Conservation (phyloP, 2,329 filamentous ascomycete species). For the Fusarium kyushuense region DNA sequence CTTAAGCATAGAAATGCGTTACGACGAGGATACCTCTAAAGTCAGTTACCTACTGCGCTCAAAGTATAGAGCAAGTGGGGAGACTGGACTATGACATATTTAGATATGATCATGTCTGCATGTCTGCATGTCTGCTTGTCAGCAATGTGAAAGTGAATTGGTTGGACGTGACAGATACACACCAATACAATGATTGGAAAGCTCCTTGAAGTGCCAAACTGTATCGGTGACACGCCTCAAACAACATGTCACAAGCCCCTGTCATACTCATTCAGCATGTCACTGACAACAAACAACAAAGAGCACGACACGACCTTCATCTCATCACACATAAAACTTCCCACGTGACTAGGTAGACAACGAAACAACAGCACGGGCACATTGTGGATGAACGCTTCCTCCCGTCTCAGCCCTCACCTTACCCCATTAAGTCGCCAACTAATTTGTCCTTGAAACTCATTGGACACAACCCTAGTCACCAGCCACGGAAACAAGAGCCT, state of each 20-base stretch:
- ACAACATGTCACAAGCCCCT: background rate
- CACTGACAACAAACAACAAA: background rate
- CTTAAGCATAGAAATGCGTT: too few relatives aligned
- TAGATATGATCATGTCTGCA: too few relatives aligned
- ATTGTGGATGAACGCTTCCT: constrained; percentile 35
- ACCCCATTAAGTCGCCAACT: constrained; percentile 5
- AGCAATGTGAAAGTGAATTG: background rate
- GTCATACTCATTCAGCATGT: background rate
- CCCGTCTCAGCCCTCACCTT: constrained; percentile 21
- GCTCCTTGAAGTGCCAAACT: background rate
- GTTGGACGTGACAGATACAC: background rate
- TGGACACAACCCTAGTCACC: constrained; percentile 36
- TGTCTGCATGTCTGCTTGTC: too few relatives aligned
- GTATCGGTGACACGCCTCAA: background rate
- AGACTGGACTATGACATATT: too few relatives aligned
- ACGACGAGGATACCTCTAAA: too few relatives aligned
- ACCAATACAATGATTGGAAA: background rate
- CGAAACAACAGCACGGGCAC: background rate
- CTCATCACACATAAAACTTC: background rate
- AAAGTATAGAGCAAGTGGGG: background rate
- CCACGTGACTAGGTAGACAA: constrained; percentile 23
- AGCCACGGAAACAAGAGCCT: constrained; percentile 46
- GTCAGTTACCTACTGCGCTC: background rate
- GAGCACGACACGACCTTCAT: background rate
- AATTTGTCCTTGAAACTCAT: constrained; percentile 7